Evolutionary conservation across 2,329 filamentous ascomycete genomes (phyloP), one percentile per base, ranked within the genome.

Genomic region (Epicoccum sorghinum): DNA sequence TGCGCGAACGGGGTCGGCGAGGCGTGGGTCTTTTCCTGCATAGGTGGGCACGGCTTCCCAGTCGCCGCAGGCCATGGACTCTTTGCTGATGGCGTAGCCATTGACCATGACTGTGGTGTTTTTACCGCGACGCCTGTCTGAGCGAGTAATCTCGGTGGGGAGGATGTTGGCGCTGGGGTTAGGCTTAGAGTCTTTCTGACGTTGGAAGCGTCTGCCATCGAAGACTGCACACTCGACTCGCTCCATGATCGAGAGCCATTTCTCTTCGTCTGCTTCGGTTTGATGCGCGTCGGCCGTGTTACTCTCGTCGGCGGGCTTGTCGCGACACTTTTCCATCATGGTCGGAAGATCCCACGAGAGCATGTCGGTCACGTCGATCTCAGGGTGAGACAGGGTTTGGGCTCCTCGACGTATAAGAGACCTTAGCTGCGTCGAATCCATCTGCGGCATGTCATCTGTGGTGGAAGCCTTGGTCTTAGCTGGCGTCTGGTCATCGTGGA

Each of bases 21-120:
- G 75, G 12, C 78, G 74, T 8, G 81, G 77, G 58, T 85, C 80
- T 61, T 84, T 84, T 25, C 82, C 82, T 5, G 81, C 80, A 39
- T 84, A 63, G 0, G 83, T 85, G 1, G 83, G 81, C 1, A 86
- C 82, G 3, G 83, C 83, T 62, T 86, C 83, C 78, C 82, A 83
- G 50, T 80, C 75, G 2, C 68, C 77, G 54, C 82, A 84, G 8
- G 72, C 71, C 59, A 85, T 73, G 0, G 79, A 83, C 27, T 85
- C 81, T 59, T 86, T 87, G 49, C 72, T 80, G 46, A 87, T 79
- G 2, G 79, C 79, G 60, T 78, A 85, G 0, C 83, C 83, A 56
- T 82, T 76, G 1, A 85, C 71, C 74, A 82, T 80, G 33, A 86
- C 80, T 0, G 82, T 85, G 1, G 80, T 82, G 52, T 85, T 82